phyloP scores from a whole-genome alignment of 176 grass and related monocot genomes.

The Bonia amplexicaulis region DNA sequence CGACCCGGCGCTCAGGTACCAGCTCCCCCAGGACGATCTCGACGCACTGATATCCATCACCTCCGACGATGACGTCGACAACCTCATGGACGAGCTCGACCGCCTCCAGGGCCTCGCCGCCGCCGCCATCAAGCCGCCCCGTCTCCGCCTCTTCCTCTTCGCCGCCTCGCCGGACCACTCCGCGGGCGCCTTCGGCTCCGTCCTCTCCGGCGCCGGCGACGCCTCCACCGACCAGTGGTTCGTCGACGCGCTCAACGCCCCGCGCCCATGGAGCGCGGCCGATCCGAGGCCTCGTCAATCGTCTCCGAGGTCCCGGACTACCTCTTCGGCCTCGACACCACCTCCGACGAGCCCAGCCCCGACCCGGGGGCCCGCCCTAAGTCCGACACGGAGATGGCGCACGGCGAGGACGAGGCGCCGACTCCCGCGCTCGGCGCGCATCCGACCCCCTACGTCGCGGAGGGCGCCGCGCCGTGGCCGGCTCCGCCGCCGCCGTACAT shows the following conservation, averaged over 20 bases:
- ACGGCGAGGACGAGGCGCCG: slow-evolving; percentile 19
- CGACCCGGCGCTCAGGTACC: slow-evolving; percentile 55
- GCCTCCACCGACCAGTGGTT: slow-evolving; percentile 55
- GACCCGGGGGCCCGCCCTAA: slow-evolving; percentile 1
- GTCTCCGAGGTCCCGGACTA: slow-evolving; percentile 74
- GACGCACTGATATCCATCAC: slow-evolving; percentile 81
- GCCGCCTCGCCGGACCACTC: slow-evolving; percentile 17
- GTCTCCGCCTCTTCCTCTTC: slow-evolving; percentile 60
- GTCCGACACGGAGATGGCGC: slow-evolving; percentile 30
- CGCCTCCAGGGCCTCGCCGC: slow-evolving; percentile 28
- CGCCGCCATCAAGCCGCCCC: slow-evolving; percentile 33
- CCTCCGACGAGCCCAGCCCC: slow-evolving; percentile 50
- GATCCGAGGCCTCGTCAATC: slow-evolving; percentile 65
- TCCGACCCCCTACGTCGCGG: not conserved
- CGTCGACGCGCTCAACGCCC: slow-evolving; percentile 61
- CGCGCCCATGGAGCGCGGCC: slow-evolving; percentile 46
- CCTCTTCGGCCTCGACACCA: slow-evolving; percentile 64
- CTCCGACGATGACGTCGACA: slow-evolving; percentile 88
- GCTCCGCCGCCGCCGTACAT: slow-evolving; percentile 48
- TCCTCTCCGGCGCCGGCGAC: slow-evolving; percentile 47
- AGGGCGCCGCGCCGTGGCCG: slow-evolving; percentile 31
- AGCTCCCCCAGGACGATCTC: slow-evolving; percentile 74
- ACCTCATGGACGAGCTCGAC: slow-evolving; percentile 85
- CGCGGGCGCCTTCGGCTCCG: slow-evolving; percentile 34
- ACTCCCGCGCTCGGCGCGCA: not conserved